Conservation (phyloP, 768 basidiomycete genomes). For the Calocybe gangraenosa region DNA sequence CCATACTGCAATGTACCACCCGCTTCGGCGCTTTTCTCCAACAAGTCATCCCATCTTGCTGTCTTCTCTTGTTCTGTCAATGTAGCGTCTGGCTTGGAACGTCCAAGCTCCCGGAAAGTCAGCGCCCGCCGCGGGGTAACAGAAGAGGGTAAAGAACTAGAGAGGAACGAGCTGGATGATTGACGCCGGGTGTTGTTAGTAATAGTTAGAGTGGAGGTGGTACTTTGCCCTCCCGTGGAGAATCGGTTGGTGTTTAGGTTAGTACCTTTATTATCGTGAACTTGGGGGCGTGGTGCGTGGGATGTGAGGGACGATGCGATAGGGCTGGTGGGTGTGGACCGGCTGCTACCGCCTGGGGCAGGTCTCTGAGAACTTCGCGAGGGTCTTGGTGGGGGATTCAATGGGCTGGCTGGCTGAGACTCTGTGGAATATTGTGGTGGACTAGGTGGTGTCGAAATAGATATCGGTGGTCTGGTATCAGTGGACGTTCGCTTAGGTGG, state of each 20-base stretch:
- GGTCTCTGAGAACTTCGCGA: constrained; percentile 19
- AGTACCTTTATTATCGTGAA: no score
- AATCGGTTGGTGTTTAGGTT: constrained; percentile 13
- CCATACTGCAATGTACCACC: constrained; percentile 78
- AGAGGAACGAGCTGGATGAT: constrained; percentile 18
- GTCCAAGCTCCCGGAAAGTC: constrained; percentile 45
- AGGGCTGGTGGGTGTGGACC: constrained; percentile 8
- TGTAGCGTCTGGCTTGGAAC: constrained; percentile 27
- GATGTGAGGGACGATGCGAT: background rate
- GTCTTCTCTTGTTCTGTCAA: constrained; percentile 70
- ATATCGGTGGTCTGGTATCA: constrained; percentile 11
- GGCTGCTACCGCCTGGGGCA: background rate
- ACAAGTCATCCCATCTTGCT: constrained; percentile 64
- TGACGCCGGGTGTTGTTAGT: constrained; percentile 11
- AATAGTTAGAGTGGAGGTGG: constrained; percentile 17
- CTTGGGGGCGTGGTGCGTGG: background rate
- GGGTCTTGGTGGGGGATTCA: constrained; percentile 26
- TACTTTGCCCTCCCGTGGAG: constrained; percentile 22
- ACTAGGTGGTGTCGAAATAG: constrained; percentile 11
- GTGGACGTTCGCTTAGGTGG: constrained; percentile 8
- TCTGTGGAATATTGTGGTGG: constrained; percentile 4
- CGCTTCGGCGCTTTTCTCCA: constrained; percentile 61
- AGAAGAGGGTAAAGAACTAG: constrained; percentile 10
- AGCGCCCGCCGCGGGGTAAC: constrained; percentile 23
- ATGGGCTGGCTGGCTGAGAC: background rate